Evolutionary conservation across 1,284 basidiomycete species (phyloP), one percentile per base, ranked within the genome.

Genomic region (Ganoderma resinaceum): DNA sequence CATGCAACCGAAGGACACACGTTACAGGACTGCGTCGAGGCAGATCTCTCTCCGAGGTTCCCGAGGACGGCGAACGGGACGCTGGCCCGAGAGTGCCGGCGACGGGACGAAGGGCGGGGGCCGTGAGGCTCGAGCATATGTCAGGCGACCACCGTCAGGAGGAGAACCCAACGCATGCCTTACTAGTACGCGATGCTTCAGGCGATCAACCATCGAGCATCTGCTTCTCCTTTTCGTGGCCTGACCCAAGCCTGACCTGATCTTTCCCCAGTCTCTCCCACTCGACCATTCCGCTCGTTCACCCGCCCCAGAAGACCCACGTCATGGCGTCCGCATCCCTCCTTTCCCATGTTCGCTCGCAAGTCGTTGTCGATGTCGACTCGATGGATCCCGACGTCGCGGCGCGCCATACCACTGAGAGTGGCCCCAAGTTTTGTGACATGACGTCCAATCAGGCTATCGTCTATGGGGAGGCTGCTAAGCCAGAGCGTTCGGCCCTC

Each of bases 391-490:
- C 82, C 16, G 77, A 73, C 31, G 81, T 83, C 57, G 83, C 85
- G 1, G 75, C 74, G 26, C 78, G 80, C 3, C 81, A 84, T 72
- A 79, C 79, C 35, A 26, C 35, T 8, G 67, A 69, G n/a, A 53
- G 49, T 3, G 65, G 69, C 1, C 74, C 75, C 37, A 71, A 69
- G 46, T 86, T 86, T 78, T 77, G 76, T 66, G 83, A 86, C 74
- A 87, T 86, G 85, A 86, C 85, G 38, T 87, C 85, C 16, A 86
- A 86, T 66, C 85, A 86, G 71, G 85, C 82, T 33, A 83, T 86
- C 70, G 81, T 82, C 6, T 78, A 81, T 70, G 73, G 74, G 33
- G 79, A 85, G 67, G 80, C 80, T 14, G 74, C 73, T 20, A 76
- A 76, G n/a, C 77, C 80, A 2, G 82, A 82, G 38, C 78, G 80